Evolutionary conservation across 2,329 filamentous ascomycete genomes (phyloP).

Genomic region (Talaromyces sp.): DNA sequence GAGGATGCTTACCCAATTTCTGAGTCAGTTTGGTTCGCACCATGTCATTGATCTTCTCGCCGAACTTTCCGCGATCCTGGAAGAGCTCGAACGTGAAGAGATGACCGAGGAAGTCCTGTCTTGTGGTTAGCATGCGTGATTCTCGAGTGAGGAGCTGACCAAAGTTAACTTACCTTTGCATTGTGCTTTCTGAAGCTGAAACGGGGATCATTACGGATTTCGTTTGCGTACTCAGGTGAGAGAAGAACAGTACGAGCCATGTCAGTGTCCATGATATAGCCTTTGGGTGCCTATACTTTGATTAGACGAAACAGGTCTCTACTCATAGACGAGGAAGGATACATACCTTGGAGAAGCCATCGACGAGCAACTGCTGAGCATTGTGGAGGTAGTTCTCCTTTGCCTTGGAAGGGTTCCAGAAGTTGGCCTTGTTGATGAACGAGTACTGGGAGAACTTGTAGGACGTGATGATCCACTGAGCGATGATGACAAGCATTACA

Average conservation of each 20-base stretch:
- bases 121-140: neutral
- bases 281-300: conserved; percentile 8
- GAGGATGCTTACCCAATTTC: neutral
- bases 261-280: conserved; percentile 12
- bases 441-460: neutral
- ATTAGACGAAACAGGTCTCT: neutral
- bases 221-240: conserved; percentile 12
- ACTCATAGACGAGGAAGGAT: neutral
- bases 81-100: conserved; percentile 10
- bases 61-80: neutral
- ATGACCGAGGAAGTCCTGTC: conserved; percentile 11
- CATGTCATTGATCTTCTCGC: neutral
- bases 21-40: conserved; percentile 9
- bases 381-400: conserved; percentile 2
- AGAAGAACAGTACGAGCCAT: conserved; percentile 1
- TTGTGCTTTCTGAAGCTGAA: neutral
- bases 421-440: conserved; percentile 2
- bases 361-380: neutral
- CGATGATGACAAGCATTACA: neutral
- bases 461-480: neutral
- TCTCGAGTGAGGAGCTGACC: no score
- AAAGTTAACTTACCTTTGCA: neutral
- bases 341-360: conserved; percentile 9
- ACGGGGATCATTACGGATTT: conserved; percentile 8
- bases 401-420: conserved; percentile 5